A percentile compares a stretch with the other conserved stretches of the same genome.
Conservation (phyloP, 2,329 filamentous ascomycete genomes). For the Pseudogymnoascus sp. region DNA sequence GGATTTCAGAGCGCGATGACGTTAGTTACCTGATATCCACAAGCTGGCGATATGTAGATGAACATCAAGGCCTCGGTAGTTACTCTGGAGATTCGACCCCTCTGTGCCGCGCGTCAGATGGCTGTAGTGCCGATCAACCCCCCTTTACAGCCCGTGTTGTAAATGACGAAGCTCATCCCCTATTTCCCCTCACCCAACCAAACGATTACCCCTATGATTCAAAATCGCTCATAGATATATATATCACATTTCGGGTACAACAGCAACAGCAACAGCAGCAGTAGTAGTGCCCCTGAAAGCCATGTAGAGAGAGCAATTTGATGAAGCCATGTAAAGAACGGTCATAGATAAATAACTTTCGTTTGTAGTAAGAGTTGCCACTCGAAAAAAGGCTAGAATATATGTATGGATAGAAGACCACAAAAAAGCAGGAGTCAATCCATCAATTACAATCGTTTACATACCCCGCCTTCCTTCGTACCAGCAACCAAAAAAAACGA, state of each 20-base stretch:
- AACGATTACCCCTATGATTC: neutral
- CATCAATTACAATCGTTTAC: conserved; percentile 6
- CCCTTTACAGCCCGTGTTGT: neutral
- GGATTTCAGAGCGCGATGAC: neutral
- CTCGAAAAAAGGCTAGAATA: neutral
- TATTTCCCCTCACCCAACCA: neutral
- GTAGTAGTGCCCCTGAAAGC: neutral
- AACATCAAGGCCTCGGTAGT: neutral
- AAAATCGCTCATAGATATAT: neutral
- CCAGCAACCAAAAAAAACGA: neutral
- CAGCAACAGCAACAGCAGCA: neutral
- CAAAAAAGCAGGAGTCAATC: neutral
- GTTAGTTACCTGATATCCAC: neutral
- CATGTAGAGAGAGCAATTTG: neutral
- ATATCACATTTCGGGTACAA: neutral
- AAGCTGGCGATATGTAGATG: neutral
- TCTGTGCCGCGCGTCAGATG: neutral
- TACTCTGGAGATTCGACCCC: neutral
- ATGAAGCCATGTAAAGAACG: neutral
- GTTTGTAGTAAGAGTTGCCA: neutral
- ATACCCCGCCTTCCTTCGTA: neutral
- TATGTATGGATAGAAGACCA: neutral
- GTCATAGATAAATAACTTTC: conserved; percentile 1
- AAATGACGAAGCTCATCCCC: neutral
- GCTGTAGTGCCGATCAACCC: neutral